Conservation (phyloP, 1,284 basidiomycete species). For the Naganishia sp. region DNA sequence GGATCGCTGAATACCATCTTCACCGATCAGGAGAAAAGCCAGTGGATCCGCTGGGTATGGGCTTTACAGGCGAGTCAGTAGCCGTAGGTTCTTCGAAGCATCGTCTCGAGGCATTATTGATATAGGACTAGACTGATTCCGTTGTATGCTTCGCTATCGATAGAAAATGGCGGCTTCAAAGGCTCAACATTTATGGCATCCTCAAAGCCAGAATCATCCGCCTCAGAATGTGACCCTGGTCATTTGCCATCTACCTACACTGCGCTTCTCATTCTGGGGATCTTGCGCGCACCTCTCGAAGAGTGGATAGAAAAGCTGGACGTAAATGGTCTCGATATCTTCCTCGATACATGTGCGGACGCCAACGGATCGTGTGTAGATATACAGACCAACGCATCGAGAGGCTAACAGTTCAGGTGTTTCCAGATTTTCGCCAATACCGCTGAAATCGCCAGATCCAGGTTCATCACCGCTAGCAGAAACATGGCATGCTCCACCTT, state of each 20-base stretch:
- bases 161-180: slow-evolving; percentile 68
- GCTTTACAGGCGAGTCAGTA: slow-evolving; percentile 64
- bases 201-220: slow-evolving; percentile 29
- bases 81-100: slow-evolving; percentile 19
- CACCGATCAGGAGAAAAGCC: slow-evolving; percentile 4
- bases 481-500: slow-evolving; percentile 53
- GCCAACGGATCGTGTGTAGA: slow-evolving; percentile 72
- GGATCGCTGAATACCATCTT: slow-evolving; percentile 54
- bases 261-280: slow-evolving; percentile 73
- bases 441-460: slow-evolving; percentile 15
- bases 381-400: background rate
- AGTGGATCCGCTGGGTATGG: slow-evolving; percentile 85
- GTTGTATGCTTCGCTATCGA: slow-evolving; percentile 46
- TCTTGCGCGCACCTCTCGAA: slow-evolving; percentile 75
- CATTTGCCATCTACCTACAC: slow-evolving; percentile 94
- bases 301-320: slow-evolving; percentile 59
- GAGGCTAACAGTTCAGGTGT: background rate
- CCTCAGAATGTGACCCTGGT: slow-evolving; percentile 62
- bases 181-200: slow-evolving; percentile 59
- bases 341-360: slow-evolving; percentile 71
- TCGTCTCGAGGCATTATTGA: background rate
- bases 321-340: slow-evolving; percentile 62
- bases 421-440: slow-evolving; percentile 4
- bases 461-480: slow-evolving; percentile 71
- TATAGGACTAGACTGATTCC: background rate